Evolutionary conservation across 2,329 filamentous ascomycete genomes (phyloP).

Genomic region (Tothia fuscella): DNA sequence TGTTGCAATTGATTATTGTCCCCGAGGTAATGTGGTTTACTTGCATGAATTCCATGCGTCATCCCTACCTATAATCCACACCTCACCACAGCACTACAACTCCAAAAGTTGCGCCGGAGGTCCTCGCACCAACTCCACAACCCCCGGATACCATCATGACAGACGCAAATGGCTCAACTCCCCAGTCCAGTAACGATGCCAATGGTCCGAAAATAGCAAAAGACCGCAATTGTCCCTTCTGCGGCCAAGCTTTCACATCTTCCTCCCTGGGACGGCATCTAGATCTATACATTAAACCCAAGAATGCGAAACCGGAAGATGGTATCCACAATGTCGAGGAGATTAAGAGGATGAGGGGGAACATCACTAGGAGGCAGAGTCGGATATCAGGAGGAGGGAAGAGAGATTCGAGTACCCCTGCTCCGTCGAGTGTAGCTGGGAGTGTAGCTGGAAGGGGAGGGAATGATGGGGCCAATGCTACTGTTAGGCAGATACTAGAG

Average conservation of each 20-base stretch:
- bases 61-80: too few species aligned
- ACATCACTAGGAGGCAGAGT: slow-evolving; percentile 77
- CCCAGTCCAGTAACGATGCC: slow-evolving; percentile 21
- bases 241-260: slow-evolving; percentile 80
- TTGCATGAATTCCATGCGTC: too few species aligned
- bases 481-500: too few species aligned
- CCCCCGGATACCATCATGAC: background rate
- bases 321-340: slow-evolving; percentile 83
- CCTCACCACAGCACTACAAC: too few species aligned
- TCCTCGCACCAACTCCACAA: background rate
- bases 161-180: slow-evolving; percentile 17
- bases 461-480: too few species aligned
- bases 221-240: slow-evolving; percentile 82
- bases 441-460: too few species aligned
- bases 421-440: slow-evolving; percentile 20
- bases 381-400: slow-evolving; percentile 50
- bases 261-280: slow-evolving; percentile 88
- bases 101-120: too few species aligned
- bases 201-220: slow-evolving; percentile 44
- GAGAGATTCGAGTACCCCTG: slow-evolving; percentile 42
- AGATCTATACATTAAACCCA: slow-evolving; percentile 86
- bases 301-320: slow-evolving; percentile 79
- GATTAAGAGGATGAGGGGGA: slow-evolving; percentile 70
- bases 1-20: too few species aligned
- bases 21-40: too few species aligned